Evolutionary conservation across 495 filamentous ascomycete genomes (phyloP).

Genomic region (Penicillium tannophilum): DNA sequence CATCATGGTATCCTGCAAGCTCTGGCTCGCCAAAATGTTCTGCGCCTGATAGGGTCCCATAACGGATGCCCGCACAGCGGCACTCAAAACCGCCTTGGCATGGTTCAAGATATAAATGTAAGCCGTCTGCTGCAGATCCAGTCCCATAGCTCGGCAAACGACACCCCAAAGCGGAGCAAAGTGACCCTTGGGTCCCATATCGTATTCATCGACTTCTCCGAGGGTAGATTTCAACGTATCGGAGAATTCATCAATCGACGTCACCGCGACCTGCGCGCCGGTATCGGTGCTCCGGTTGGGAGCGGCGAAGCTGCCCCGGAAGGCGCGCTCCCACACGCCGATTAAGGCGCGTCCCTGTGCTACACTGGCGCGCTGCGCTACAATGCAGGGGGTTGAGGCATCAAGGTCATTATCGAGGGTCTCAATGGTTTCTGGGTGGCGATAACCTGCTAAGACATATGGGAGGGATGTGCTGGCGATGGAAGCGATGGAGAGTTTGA

Average conservation of each 20-base stretch:
- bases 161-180: conserved; percentile 80
- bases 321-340: conserved; percentile 83
- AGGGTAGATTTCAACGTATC: conserved; percentile 38
- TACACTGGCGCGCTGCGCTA: conserved; percentile 80
- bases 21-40: conserved; percentile 68
- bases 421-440: conserved; percentile 56
- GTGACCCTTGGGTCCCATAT: conserved; percentile 59
- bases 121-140: conserved; percentile 65
- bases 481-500: conserved; percentile 74
- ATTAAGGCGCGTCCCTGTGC: conserved; percentile 86
- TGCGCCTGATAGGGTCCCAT: conserved; percentile 95
- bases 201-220: conserved; percentile 30
- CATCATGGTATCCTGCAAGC: conserved; percentile 62
- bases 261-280: conserved; percentile 28
- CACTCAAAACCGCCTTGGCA: conserved; percentile 83
- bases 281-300: not conserved
- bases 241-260: conserved; percentile 41
- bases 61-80: conserved; percentile 83
- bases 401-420: conserved; percentile 83
- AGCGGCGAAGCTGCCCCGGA: conserved; percentile 43
- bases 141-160: conserved; percentile 62
- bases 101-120: conserved; percentile 89
- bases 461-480: conserved; percentile 80
- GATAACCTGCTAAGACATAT: conserved; percentile 78
- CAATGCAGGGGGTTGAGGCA: conserved; percentile 81